These are phyloP conservation scores for Pigoraptor vietnamica DNA, from an alignment of 78 protist genomes.

Conservation along the genomic window DNA sequence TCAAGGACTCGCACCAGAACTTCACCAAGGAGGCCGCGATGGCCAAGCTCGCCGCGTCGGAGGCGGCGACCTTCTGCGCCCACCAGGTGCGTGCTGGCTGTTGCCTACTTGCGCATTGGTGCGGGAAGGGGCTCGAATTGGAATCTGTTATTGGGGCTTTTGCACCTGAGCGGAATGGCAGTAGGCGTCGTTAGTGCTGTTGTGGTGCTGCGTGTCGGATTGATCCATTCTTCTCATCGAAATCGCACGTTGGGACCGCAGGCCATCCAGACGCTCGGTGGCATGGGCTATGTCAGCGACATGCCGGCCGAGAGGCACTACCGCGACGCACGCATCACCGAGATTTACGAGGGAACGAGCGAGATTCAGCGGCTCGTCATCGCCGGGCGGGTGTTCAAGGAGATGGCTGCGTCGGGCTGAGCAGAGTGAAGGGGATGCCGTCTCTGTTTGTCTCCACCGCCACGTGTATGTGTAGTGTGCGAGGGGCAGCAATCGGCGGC, in stretches of 20 bases:
- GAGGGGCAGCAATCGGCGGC: no score
- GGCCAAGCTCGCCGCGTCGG: conserved; percentile 87
- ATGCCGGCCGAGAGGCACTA: conserved; percentile 85
- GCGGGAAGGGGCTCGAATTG: no score
- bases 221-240: no score
- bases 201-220: no score
- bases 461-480: no score
- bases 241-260: conserved; percentile 8
- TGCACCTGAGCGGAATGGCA: no score
- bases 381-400: conserved; percentile 47
- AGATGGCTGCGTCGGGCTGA: no score
- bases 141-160: no score
- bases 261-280: conserved; percentile 84
- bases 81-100: conserved; percentile 12
- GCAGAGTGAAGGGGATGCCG: no score
- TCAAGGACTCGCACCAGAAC: conserved; percentile 45
- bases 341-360: conserved; percentile 80
- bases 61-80: conserved; percentile 33
- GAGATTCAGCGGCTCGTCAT: conserved; percentile 70
- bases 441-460: no score
- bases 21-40: conserved; percentile 85
- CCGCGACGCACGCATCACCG: conserved; percentile 71
- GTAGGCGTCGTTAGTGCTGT: no score
- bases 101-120: not conserved
- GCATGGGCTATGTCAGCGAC: conserved; percentile 91